Evolutionary conservation across 331 rosid species (phyloP).

Genomic region (Stylosanthes scabra): DNA sequence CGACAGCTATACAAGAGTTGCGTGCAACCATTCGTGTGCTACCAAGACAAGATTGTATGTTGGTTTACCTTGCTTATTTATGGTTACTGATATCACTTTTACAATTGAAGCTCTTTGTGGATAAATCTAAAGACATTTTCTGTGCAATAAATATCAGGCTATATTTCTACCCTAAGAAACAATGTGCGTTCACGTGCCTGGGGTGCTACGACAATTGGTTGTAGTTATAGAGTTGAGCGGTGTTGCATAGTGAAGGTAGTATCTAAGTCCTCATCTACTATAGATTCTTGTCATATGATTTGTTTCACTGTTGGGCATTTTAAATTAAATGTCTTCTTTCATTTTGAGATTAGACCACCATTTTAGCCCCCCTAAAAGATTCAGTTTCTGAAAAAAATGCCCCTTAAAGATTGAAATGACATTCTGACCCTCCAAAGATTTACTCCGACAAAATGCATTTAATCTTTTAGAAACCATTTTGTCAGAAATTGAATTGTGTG

Average conservation of each 20-base stretch:
- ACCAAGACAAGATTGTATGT: slow-evolving; percentile 89
- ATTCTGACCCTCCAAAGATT: no score
- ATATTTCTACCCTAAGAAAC: slow-evolving; percentile 88
- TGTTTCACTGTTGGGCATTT: slow-evolving; percentile 1
- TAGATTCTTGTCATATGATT: slow-evolving; percentile 23
- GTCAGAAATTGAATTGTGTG: no score
- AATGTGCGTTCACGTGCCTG: slow-evolving; percentile 98
- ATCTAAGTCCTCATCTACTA: slow-evolving; percentile 26
- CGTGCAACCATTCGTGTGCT: slow-evolving; percentile 76
- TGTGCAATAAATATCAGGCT: slow-evolving; percentile 61
- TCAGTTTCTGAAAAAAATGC: no score
- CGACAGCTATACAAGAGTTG: slow-evolving; percentile 86
- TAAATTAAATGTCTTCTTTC: slow-evolving; percentile 13
- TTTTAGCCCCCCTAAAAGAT: no score
- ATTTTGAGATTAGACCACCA: background rate
- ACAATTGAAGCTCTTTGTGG: slow-evolving; percentile 23
- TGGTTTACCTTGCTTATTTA: slow-evolving; percentile 13
- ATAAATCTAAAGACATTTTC: slow-evolving; percentile 27
- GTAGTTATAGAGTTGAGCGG: slow-evolving; percentile 88
- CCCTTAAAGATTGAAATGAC: no score
- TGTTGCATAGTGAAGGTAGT: slow-evolving; percentile 96
- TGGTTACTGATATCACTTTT: slow-evolving; percentile 19
- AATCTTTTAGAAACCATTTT: no score
- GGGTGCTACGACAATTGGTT: slow-evolving; percentile 99
- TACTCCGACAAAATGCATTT: no score